These are phyloP conservation scores for Malus asiatica DNA, from an alignment of 306 rosid genomes.

Conservation along the genomic window DNA sequence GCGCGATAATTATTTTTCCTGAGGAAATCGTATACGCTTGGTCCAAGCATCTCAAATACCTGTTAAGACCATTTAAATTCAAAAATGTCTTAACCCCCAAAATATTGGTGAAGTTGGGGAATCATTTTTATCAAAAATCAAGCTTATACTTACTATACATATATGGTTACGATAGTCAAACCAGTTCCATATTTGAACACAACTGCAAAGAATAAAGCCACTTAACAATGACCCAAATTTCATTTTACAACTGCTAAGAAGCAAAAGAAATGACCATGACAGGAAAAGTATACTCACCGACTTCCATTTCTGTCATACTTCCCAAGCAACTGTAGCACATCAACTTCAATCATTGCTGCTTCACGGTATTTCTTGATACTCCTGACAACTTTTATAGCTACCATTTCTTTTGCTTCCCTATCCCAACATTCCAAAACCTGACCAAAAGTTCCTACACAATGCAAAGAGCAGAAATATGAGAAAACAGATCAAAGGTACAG, in stretches of 20 bases:
- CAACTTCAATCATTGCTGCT: conserved; percentile 85
- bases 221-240: conserved; percentile 42
- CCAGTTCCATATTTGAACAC: conserved; percentile 96
- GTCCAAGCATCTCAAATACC: conserved; percentile 99
- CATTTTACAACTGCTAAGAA: conserved; percentile 6
- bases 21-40: conserved; percentile 92
- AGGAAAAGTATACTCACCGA: conserved; percentile 42
- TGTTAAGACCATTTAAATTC: conserved; percentile 74
- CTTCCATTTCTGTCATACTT: conserved; percentile 67
- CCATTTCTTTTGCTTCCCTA: conserved; percentile 80
- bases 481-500: not conserved
- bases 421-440: conserved; percentile 95
- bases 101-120: conserved; percentile 23
- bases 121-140: conserved; percentile 28
- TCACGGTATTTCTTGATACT: conserved; percentile 73
- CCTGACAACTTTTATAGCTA: conserved; percentile 77
- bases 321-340: conserved; percentile 68
- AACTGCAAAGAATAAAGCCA: conserved; percentile 80
- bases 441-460: conserved; percentile 52
- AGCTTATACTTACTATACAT: conserved; percentile 63
- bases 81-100: conserved; percentile 26
- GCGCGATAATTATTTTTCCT: conserved; percentile 91
- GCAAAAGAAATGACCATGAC: not conserved
- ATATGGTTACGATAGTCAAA: conserved; percentile 98
- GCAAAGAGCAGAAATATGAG: not conserved